Evolutionary conservation across 2,329 filamentous ascomycete genomes (phyloP), one percentile per base, ranked within the genome.

Genomic region (Tolypocladium paradoxum): DNA sequence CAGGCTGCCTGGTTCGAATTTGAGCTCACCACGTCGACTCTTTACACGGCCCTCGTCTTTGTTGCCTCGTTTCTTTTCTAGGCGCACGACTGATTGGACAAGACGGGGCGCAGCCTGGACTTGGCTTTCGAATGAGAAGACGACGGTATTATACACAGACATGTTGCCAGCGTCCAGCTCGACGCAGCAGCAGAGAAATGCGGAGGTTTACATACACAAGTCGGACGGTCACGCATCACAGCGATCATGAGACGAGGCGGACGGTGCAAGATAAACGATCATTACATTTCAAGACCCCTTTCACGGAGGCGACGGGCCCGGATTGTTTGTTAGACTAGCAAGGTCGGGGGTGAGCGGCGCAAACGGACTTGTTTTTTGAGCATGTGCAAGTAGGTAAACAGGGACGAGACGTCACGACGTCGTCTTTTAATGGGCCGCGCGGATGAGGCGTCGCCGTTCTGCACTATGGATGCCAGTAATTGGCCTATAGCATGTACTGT

Each of bases 1-100:
- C 75, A 77, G 64, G 76, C 76, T 9, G 75, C 76, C 20, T 79
- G 75, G 71, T 81, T 79, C 61, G 79, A 82, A 65, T 57, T 79
- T 46, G 76, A 81, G 66, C 75, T 79, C 61, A 77, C 73, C 3
- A 54, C 73, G 3, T 73, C 76, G 8, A 81, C 78, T 1, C 56
- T 66, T 4, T 81, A 73, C 59, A 81, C 78, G 2, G 62, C 68
- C 35, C 56, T 77, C 51, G 62, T 79, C 52, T 81, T 82, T 60
- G 72, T 75, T 27, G 66, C 58, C 12, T 68, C 70, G 8, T 72
- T 73, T 50, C 55, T 70, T 27, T 58, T 58, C 48, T 60, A 54
- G 54, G 24, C 12, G 6, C 22, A 33, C 31, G 20, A 22, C n/a
- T 34, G 24, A 12, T n/a, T 9, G n/a, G 52, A 36, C 11, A 5